Evolutionary conservation across 331 rosid species (phyloP), one percentile per base, ranked within the genome.

Genomic region (Rhamnella rubrinervis): DNA sequence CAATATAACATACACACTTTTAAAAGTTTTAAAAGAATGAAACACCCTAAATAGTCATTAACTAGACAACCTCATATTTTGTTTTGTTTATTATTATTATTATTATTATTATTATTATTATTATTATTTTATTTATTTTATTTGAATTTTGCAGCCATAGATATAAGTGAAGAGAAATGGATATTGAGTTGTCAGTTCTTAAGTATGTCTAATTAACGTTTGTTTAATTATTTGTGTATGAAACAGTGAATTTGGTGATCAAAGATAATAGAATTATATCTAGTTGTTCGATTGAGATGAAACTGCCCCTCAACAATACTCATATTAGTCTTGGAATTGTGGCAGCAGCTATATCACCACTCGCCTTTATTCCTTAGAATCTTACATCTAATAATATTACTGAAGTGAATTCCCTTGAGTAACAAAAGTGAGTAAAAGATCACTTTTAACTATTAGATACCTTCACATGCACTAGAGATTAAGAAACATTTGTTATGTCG

Each of bases 181-280:
- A 16, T 15, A 16, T 57, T 20, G 6, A 57, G 13, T 5, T 9
- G 61, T 15, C 6, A 20, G 20, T 57, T 20, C 23, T 13, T 57
- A 8, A 20, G 5, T 4, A 6, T 21, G 31, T 38, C 72, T 57
- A 31, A 50, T 41, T 41, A 23, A 28, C 41, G 14, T 56, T 72
- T 17, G 19, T 71, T 20, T 15, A 38, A 47, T 46, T 21, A n/a
- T 51, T 57, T 52, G 65, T 26, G 3, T 10, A 35, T 31, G n/a
- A 65, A 75, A 51, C 88, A 85, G 91, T 81, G 39, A 76, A 75
- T 55, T 46, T 75, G 71, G 78, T 61, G 74, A 56, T 67, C 65
- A 58, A 72, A 49, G 81, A 80, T 12, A 84, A 87, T 26, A 77
- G 69, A 63, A 67, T 85, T 66, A n/a, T 81, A 8, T 47, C 76